Base-by-base conservation (phyloP, 257 asterid genomes). In the Gentiana straminea region DNA sequence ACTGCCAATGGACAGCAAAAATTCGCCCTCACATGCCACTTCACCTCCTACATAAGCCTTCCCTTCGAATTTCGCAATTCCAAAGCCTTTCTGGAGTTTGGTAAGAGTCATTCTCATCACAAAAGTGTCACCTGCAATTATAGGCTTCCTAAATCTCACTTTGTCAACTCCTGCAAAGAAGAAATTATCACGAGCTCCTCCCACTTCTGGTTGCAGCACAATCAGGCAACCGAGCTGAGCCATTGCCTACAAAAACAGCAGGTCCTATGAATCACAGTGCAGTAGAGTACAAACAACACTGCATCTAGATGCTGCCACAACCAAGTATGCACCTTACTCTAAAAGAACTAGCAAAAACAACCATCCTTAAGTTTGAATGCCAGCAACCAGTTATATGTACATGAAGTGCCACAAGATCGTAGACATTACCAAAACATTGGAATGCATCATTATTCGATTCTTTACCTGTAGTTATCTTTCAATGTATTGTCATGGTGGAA, bases 181-280 rank as follows among this genome's bases (percentile, higher is more conserved):
- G 78, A 86, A 89, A 60, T 79, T 83, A 0, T 78, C 84, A 0
- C 81, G 78, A 3, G 97, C 77, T 5, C 94, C 95, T 70, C 91
- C 97, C 41, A 89, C 86, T 67, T 89, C 97, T 5, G 92, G 89
- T 55, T 83, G 94, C 50, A 88, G 84, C 93, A 86, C 77, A 43
- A 86, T 86, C 68, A 89, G 9, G 33, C 98, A 94, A 34, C 98
- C 98, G 10, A 91, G 96, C 76, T 91, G 98, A 45, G 96, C 98
- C 94, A 91, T 73, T 65, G 98, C 98, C 96, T 91, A 77, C 47
- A 60, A 64, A 37, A 58, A 57, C 52, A 45, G 62, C 32, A 33
- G 47, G 33, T 13, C 41, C 34, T 11, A 41, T 57, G 24, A 8
- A 44, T 44, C 3, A 44, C 13, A 49, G 7, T 49, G 61, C 45